A percentile compares a stretch with the other conserved stretches of the same genome.
These are phyloP conservation scores for Ananas comosus DNA, from an alignment of 176 grass and related monocot species.

Conservation along the genomic window DNA sequence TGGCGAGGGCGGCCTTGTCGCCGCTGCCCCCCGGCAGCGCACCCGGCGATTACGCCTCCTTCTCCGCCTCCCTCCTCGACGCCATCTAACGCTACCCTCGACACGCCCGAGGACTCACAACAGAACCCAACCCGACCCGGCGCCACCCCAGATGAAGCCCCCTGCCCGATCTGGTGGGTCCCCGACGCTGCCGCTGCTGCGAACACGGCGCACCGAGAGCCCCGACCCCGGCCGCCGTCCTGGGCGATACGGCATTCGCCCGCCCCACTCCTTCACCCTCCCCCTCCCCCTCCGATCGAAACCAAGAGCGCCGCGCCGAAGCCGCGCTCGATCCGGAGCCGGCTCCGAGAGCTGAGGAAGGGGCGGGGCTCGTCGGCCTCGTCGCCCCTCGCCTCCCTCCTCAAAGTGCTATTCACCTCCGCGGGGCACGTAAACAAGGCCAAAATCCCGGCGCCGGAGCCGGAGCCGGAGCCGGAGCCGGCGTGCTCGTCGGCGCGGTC, in stretches of 20 bases:
- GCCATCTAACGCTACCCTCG: slow-evolving; percentile 91
- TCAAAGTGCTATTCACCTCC: slow-evolving; percentile 27
- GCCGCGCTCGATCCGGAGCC: slow-evolving; percentile 8
- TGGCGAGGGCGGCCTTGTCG: slow-evolving; percentile 17
- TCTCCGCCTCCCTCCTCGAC: slow-evolving; percentile 77
- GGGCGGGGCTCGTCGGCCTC: neutral
- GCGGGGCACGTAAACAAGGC: neutral
- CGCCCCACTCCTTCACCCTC: neutral
- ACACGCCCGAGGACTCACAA: slow-evolving; percentile 15
- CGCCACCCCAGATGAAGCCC: neutral
- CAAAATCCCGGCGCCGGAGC: neutral
- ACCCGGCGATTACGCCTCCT: slow-evolving; percentile 48
- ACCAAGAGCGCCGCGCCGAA: neutral
- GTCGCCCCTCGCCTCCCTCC: slow-evolving; percentile 25
- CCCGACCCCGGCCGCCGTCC: slow-evolving; percentile 24
- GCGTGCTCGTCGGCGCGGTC: slow-evolving; percentile 47
- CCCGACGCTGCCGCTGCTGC: slow-evolving; percentile 2
- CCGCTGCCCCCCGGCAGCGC: slow-evolving; percentile 25
- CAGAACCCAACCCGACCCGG: neutral
- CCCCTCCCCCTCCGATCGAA: neutral
- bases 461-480: slow-evolving; percentile 14
- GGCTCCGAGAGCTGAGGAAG: neutral
- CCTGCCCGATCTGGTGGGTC: neutral
- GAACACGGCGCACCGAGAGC: slow-evolving; percentile 11
- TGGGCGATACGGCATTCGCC: slow-evolving; percentile 29